phyloP scores from a whole-genome alignment of 345 rosid species.

The Salix koriyanagi region DNA sequence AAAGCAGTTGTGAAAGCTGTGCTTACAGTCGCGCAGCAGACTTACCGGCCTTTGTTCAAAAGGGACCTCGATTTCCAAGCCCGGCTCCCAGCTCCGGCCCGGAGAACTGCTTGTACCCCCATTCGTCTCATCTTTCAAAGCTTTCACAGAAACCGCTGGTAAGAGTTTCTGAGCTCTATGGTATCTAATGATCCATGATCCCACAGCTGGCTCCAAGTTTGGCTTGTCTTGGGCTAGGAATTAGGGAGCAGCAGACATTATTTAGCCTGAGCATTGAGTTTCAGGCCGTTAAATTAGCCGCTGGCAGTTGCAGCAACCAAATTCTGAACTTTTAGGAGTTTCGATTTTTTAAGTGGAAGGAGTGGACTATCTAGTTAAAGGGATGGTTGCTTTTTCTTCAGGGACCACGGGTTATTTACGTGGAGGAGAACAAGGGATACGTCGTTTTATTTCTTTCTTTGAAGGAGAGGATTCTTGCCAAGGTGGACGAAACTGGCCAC shows the following conservation, averaged over 20 bases:
- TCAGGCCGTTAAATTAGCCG: neutral
- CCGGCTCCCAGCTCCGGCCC: constrained; percentile 81
- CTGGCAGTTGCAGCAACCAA: neutral
- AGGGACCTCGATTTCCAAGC: constrained; percentile 79
- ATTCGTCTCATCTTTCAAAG: constrained; percentile 54
- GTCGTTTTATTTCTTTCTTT: neutral
- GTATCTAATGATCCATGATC: constrained; percentile 34
- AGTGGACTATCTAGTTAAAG: constrained; percentile 1
- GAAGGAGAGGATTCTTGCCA: neutral
- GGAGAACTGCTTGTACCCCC: constrained; percentile 54
- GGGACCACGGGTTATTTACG: constrained; percentile 26
- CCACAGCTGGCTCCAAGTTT: constrained; percentile 45
- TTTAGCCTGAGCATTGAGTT: constrained; percentile 60
- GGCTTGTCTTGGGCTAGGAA: constrained; percentile 41
- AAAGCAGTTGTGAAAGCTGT: neutral
- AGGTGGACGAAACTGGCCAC: neutral
- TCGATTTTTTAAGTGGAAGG: constrained; percentile 4
- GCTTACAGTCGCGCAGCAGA: neutral
- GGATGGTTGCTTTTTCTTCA: neutral
- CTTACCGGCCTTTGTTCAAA: constrained; percentile 89
- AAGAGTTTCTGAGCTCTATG: constrained; percentile 30
- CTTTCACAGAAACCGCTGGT: constrained; percentile 38
- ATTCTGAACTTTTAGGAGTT: neutral
- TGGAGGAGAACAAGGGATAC: constrained; percentile 14
- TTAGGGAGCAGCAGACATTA: constrained; percentile 47